Conservation (phyloP, 1,139 yeast species). For the Saccharomyces hybrid region DNA sequence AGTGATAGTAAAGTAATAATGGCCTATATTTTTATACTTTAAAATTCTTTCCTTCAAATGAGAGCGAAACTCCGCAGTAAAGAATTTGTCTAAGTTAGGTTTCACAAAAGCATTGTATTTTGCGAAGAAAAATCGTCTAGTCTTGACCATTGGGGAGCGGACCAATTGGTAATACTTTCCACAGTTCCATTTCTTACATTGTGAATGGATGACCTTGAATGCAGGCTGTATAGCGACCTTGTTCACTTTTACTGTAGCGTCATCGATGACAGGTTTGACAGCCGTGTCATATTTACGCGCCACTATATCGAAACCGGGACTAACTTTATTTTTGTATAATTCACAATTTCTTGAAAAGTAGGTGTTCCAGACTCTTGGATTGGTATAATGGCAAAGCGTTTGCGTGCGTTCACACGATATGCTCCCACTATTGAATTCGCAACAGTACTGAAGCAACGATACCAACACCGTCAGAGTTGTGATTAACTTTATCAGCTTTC, state of each 20-base stretch:
- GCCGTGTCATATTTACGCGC: constrained; percentile 2
- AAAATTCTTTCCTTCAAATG: background rate
- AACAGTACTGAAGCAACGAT: background rate
- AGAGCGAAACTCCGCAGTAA: constrained; percentile 6
- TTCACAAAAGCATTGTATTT: constrained; percentile 11
- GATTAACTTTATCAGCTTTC: background rate
- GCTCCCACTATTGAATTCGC: background rate
- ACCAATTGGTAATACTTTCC: constrained; percentile 5
- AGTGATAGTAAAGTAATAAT: constrained; percentile 2
- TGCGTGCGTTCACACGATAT: background rate
- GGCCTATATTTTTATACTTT: constrained; percentile 1
- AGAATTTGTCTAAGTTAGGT: constrained; percentile 8
- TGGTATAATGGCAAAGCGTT: constrained; percentile 1
- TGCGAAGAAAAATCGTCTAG: background rate
- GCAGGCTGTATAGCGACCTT: constrained; percentile 1
- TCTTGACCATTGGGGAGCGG: background rate
- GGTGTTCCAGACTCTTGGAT: constrained; percentile 3
- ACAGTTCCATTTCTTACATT: constrained; percentile 3
- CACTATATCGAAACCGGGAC: constrained; percentile 1
- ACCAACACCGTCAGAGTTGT: background rate
- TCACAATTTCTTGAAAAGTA: background rate
- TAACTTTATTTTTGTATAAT: background rate
- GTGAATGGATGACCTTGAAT: background rate
- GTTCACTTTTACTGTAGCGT: background rate
- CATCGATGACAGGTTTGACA: constrained; percentile 2